Evolutionary conservation across 2,329 filamentous ascomycete genomes (phyloP), one percentile per base, ranked within the genome.

Genomic region (Aspergillus tubingensis): DNA sequence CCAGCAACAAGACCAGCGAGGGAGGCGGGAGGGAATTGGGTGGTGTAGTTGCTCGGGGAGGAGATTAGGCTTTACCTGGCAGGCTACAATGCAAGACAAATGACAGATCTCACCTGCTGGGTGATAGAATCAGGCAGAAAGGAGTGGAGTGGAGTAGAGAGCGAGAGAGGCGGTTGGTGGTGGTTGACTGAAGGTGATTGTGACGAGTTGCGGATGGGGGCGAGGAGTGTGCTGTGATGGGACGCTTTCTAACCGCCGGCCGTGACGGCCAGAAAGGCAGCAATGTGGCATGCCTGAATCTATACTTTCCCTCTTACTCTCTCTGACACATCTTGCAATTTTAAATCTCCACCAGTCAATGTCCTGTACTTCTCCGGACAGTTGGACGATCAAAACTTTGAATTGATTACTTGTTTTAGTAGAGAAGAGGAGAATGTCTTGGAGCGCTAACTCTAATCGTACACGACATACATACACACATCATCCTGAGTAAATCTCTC

Each of bases 341-440:
- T 32, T 27, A 8, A 36, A 13, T 36, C 17, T 44, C 41, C 41
- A 21, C 41, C 41, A 44, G 41, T 44, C 41, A 44, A 11, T 44
- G 41, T 10, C 8, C 38, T 15, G 38, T 8, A 19, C 19, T 6
- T 13, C 17, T 19, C 10, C 32, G 4, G 32, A 36, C 11, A 13
- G 5, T 36, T 36, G 32, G 32, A 13, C 32, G 32, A 15, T 36
- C 32, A 11, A 36, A 36, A 36, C 32, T 36, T 11, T 36, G 11
- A 36, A 36, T 36, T 36, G 11, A 36, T 36, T 36, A 36, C 32
- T 36, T 36, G 32, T 36, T 36, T 36, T 11, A 36, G 27, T 36
- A 19, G n/a, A 59, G 47, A 63, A 61, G 55, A 49, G 59, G 61
- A 63, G 61, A 36, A 63, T 53, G 54, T 59, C 36, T 52, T 54